Evolutionary conservation across 495 filamentous ascomycete species (phyloP), one percentile per base, ranked within the genome.

Genomic region (Hyaloscypha bicolor): DNA sequence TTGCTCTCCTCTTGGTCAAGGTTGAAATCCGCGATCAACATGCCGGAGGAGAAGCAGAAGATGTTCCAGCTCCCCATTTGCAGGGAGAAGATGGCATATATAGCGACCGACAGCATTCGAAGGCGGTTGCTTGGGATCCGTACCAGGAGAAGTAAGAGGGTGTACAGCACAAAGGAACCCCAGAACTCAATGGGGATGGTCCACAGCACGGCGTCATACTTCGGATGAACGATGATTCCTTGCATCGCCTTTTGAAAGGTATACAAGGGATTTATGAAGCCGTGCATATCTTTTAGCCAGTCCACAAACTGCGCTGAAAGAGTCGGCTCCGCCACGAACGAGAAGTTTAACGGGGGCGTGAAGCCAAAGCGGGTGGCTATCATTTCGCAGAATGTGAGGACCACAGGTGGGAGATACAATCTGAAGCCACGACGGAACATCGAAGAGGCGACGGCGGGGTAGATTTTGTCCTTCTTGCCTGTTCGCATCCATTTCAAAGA

Each of bases 321-420:
- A 56, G 22, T 56, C 9, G 53, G 9, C 5, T 56, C 53, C 8
- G 53, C 22, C 9, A 56, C 53, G 53, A 56, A 56, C 19, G 53
- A 25, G 30, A 56, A 56, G 8, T 56, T 56, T 5, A 56, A 29
- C 6, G 53, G 53, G 22, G 53, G 53, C 9, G 53, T 9, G 53
- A 56, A 9, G 53, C 53, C 53, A n/a, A 56, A 56, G 30, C 57
- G 57, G n/a, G 84, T 77, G 31, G 85, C 77, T 32, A 56, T 9
- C 53, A 56, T 56, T 56, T 56, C 53, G 21, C 53, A 56, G 53
- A 56, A 56, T 4, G 53, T 56, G 22, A 56, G 30, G 1, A 56
- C 6, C 9, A 56, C 25, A 9, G 53, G 53, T 56, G 53, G 53
- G 21, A 56, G 19, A 29, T 56, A 56, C 9, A 56, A 14, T 29